Percentiles rank a stretch among this genome's conserved stretches.
phyloP scores from a whole-genome alignment of 2,329 filamentous ascomycete species.

The Colletotrichum gigasporum region DNA sequence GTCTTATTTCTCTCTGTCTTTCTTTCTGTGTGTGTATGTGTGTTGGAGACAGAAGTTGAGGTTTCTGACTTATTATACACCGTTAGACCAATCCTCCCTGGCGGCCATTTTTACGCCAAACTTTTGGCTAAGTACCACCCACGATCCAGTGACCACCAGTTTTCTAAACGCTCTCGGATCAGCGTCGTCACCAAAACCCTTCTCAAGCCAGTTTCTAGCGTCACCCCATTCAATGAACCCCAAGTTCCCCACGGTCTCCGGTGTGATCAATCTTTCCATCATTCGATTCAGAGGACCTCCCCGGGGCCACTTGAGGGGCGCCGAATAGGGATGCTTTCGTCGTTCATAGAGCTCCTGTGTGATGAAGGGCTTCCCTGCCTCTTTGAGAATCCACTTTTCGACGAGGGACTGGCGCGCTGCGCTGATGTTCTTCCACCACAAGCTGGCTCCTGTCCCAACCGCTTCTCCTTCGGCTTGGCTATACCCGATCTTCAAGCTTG shows the following conservation, averaged over 20 bases:
- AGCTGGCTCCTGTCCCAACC: conserved; percentile 14
- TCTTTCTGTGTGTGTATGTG: no score
- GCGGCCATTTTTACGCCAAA: conserved; percentile 16
- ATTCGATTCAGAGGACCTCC: conserved; percentile 53
- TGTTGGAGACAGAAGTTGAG: no score
- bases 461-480: not conserved
- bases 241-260: conserved; percentile 45
- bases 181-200: conserved; percentile 48
- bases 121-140: conserved; percentile 24
- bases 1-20: no score
- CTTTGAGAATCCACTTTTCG: conserved; percentile 61
- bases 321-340: conserved; percentile 58
- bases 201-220: conserved; percentile 39
- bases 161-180: conserved; percentile 35
- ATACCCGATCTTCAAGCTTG: conserved; percentile 16
- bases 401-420: conserved; percentile 37
- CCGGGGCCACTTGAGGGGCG: conserved; percentile 51
- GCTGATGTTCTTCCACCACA: conserved; percentile 28
- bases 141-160: conserved; percentile 3
- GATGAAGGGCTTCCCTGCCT: conserved; percentile 47
- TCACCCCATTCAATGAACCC: conserved; percentile 52
- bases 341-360: conserved; percentile 60
- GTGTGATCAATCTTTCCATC: conserved; percentile 43
- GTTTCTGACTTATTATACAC: not conserved
- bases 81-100: not conserved